phyloP scores from a whole-genome alignment of 164 flowering plant genomes.

The Vitis riparia region DNA sequence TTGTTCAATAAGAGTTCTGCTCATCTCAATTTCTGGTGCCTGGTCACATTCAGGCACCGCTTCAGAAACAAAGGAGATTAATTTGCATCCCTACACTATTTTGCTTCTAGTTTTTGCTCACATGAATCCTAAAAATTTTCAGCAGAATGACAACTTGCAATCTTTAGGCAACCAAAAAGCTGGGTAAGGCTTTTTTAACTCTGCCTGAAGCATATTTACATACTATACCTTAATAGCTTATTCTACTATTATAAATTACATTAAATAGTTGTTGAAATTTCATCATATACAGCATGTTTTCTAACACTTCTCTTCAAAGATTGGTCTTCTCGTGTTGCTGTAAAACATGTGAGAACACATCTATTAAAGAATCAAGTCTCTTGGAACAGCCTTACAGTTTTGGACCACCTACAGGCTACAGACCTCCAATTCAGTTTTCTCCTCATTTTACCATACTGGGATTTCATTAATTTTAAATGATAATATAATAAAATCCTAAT shows the following conservation, averaged over 20 bases:
- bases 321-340: no score
- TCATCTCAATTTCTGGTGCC: not conserved
- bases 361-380: not conserved
- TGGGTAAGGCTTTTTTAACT: not conserved
- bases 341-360: not conserved
- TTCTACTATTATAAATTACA: not conserved
- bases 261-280: no score
- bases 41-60: not conserved
- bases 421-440: not conserved
- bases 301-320: not conserved
- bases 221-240: not conserved
- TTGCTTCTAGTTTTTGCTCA: not conserved
- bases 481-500: not conserved
- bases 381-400: no score
- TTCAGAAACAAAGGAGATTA: not conserved
- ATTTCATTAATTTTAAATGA: not conserved
- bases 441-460: not conserved
- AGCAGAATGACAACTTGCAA: not conserved
- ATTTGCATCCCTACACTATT: not conserved
- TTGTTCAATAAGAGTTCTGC: not conserved
- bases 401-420: not conserved
- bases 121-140: not conserved
- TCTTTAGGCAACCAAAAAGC: not conserved
- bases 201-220: not conserved
- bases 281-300: no score